Percentiles rank a stretch among this genome's conserved stretches.
These are phyloP conservation scores for Globisporangium carolinianum DNA, from an alignment of 352 stramenopile species.

Conservation along the genomic window DNA sequence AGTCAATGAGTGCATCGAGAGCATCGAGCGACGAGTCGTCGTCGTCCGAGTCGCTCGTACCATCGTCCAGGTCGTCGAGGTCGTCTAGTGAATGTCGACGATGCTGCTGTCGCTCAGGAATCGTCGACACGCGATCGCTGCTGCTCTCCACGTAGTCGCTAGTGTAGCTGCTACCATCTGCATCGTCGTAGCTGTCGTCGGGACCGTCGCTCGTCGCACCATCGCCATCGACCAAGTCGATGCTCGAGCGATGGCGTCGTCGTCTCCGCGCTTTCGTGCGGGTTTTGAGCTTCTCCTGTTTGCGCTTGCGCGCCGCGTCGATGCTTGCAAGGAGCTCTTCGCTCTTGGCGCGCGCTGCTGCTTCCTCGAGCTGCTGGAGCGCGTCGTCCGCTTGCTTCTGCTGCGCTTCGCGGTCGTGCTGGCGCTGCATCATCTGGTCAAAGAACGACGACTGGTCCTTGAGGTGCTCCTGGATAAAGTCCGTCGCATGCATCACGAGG, in stretches of 20 bases:
- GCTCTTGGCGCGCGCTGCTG: constrained; percentile 56
- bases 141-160: constrained; percentile 23
- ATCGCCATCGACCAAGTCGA: constrained; percentile 33
- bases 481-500: constrained; percentile 71
- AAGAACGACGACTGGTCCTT: constrained; percentile 86
- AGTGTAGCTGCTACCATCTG: constrained; percentile 18
- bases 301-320: constrained; percentile 61
- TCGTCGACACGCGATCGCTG: constrained; percentile 30
- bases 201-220: constrained; percentile 9
- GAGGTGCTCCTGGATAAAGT: constrained; percentile 77
- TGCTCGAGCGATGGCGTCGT: constrained; percentile 48
- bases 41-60: constrained; percentile 7
- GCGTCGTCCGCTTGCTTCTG: constrained; percentile 56
- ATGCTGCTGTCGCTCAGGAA: constrained; percentile 20
- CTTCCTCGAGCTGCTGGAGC: constrained; percentile 44
- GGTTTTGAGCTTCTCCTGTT: constrained; percentile 59
- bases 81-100: constrained; percentile 25
- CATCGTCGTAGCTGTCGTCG: constrained; percentile 14
- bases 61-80: constrained; percentile 11
- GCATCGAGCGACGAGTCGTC: constrained; percentile 46
- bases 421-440: constrained; percentile 81
- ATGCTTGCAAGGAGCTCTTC: constrained; percentile 77
- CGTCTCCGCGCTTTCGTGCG: constrained; percentile 26
- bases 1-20: constrained; percentile 24
- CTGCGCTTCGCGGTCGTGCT: constrained; percentile 57